Base-by-base conservation (phyloP, 352 stramenopile genomes). In the Globisporangium paddicum region DNA sequence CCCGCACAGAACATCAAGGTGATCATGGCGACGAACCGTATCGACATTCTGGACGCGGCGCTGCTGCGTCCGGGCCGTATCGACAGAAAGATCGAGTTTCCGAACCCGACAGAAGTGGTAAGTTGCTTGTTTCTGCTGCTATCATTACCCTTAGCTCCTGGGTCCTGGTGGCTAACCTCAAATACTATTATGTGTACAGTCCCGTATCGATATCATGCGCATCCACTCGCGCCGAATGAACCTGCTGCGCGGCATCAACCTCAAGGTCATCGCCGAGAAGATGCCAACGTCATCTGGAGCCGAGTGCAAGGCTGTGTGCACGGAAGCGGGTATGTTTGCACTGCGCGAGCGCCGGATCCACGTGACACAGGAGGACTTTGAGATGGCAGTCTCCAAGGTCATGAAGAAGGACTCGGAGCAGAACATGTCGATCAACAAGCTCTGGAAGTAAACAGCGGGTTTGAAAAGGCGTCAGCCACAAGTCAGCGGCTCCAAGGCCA, bases 171-270 rank as follows among this genome's bases (percentile, higher is more conserved):
- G 44, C 32, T 77, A 63, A 51, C n/a, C 21, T 50, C 44, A 10
- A 10, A 48, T 50, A 11, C 21, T 19, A 56, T 50, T 63, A 19
- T 50, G 34, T 44, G n/a, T 48, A 11, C 26, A 96, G 88, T 91
- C 86, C 52, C 89, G 96, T 54, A 89, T 98, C 60, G 89, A 98
- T 63, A 99, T 99, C 73, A 98, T 99, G 79, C 93, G 96, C 62
- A 99, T 99, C 72, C 97, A 99, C 76, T 98, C 89, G 42, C 81
- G 95, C 52, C 98, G 98, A 70, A 99, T 99, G 97, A 99, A 99
- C 73, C 74, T 99, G 53, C 74, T 99, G 75, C 85, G 97, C 64
- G 97, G 98, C 63, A 99, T 99, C 69, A 96, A 99, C 85, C 84
- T 99, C 23, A 95, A 97, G 70, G 86, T 90, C 18, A 98, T 99